These are phyloP conservation scores for Colletotrichum australisinense DNA, from an alignment of 2,329 filamentous ascomycete species.

Conservation along the genomic window DNA sequence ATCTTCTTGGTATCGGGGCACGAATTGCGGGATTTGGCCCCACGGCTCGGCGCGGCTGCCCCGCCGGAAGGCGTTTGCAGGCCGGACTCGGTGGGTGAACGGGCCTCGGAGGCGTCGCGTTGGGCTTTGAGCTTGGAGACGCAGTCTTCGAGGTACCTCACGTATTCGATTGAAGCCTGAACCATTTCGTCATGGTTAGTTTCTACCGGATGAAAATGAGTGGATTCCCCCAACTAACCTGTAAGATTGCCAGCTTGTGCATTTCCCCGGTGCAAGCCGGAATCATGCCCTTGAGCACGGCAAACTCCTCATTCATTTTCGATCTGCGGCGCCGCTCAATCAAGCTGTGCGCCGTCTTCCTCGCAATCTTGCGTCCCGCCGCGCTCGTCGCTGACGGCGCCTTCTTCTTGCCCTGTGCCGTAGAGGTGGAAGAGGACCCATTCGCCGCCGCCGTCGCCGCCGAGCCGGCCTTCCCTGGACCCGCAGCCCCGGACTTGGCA, in stretches of 20 bases:
- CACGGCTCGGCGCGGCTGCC: slow-evolving; percentile 37
- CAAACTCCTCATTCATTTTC: slow-evolving; percentile 99
- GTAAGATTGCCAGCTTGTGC: slow-evolving; percentile 96
- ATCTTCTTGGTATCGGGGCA: slow-evolving; percentile 52
- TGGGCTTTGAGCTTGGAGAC: slow-evolving; percentile 81
- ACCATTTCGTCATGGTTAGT: too few relatives aligned
- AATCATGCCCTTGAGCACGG: slow-evolving; percentile 92
- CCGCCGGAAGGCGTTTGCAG: slow-evolving; percentile 42
- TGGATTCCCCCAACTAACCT: slow-evolving; percentile 67
- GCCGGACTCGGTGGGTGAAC: slow-evolving; percentile 42
- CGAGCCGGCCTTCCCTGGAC: slow-evolving; percentile 22
- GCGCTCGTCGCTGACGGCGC: slow-evolving; percentile 80
- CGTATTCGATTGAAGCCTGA: slow-evolving; percentile 95
- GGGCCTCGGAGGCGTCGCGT: slow-evolving; percentile 45
- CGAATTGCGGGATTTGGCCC: slow-evolving; percentile 40
- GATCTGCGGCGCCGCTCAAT: slow-evolving; percentile 91
- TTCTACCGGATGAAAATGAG: neutral
- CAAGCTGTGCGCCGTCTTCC: slow-evolving; percentile 95
- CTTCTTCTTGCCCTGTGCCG: slow-evolving; percentile 73
- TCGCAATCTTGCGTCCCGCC: slow-evolving; percentile 91
- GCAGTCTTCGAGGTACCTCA: slow-evolving; percentile 93
- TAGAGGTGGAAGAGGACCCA: slow-evolving; percentile 26
- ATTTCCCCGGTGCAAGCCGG: slow-evolving; percentile 96
- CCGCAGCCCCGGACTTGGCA: slow-evolving; percentile 20
- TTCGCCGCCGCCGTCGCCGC: slow-evolving; percentile 38